A percentile compares a stretch with the other conserved stretches of the same genome.
These are phyloP conservation scores for Filobasidium floriforme DNA, from an alignment of 768 basidiomycete species.

Conservation along the genomic window DNA sequence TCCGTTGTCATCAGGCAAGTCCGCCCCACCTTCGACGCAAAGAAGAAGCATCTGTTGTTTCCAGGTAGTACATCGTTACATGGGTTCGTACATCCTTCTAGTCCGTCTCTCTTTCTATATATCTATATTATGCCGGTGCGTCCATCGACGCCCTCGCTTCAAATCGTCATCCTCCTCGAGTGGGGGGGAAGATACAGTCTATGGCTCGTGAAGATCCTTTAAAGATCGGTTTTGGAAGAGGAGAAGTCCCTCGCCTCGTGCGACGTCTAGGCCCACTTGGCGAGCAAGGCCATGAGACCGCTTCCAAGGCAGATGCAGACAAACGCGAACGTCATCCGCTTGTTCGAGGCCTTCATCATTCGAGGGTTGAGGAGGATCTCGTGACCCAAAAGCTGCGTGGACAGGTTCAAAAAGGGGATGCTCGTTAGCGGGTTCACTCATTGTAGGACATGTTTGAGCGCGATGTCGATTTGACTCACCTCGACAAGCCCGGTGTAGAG, in stretches of 20 bases:
- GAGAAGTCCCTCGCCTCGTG: too few relatives aligned
- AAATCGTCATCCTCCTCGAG: too few relatives aligned
- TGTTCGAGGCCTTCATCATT: conserved; percentile 64
- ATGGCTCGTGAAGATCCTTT: background rate
- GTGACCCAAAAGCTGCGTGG: conserved; percentile 65
- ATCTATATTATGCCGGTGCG: too few relatives aligned
- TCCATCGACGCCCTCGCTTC: too few relatives aligned
- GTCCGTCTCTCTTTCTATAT: too few relatives aligned
- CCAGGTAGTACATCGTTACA: too few relatives aligned
- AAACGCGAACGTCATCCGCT: conserved; percentile 64
- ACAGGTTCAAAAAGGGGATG: background rate
- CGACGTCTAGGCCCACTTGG: conserved; percentile 66
- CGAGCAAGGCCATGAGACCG: conserved; percentile 83
- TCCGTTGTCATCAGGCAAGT: too few relatives aligned
- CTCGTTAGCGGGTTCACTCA: background rate
- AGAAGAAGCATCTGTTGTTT: too few relatives aligned
- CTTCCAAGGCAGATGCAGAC: conserved; percentile 73
- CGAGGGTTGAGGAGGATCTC: conserved; percentile 87
- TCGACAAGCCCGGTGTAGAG: conserved; percentile 48
- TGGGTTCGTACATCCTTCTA: too few relatives aligned
- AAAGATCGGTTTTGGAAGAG: background rate
- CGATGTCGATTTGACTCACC: conserved; percentile 4
- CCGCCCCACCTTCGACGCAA: too few relatives aligned
- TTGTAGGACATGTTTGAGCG: background rate
- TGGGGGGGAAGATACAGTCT: too few relatives aligned